phyloP scores from a whole-genome alignment of 2,329 filamentous ascomycete genomes.

The Chalara sp. region DNA sequence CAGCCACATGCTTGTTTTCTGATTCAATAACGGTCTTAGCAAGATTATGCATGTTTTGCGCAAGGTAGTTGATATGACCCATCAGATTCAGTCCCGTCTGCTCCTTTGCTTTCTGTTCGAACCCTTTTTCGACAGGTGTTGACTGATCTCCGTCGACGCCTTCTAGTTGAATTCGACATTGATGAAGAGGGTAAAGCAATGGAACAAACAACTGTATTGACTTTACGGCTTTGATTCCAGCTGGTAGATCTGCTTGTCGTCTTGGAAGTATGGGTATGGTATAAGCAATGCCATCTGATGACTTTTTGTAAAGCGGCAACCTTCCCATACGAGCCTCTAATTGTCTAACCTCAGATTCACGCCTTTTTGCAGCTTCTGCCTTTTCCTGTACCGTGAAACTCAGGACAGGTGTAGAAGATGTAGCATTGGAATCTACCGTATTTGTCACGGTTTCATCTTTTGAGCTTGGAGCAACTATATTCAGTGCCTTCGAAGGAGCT shows the following conservation, averaged over 20 bases:
- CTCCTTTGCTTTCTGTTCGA: constrained; percentile 49
- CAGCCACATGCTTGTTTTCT: constrained; percentile 8
- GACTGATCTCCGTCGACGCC: constrained; percentile 55
- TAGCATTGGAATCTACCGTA: background rate
- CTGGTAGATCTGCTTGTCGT: constrained; percentile 52
- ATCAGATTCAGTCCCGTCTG: constrained; percentile 57
- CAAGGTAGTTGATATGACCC: constrained; percentile 68
- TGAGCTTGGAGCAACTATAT: constrained; percentile 8
- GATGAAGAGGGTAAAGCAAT: constrained; percentile 63
- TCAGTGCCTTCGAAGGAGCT: constrained; percentile 18
- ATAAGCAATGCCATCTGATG: constrained; percentile 63
- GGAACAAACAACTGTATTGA: constrained; percentile 65
- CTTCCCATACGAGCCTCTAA: constrained; percentile 70
- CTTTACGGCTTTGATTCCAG: constrained; percentile 52
- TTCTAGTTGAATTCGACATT: constrained; percentile 58
- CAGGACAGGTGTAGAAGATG: too few relatives aligned
- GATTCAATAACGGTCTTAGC: constrained; percentile 44
- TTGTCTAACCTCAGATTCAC: constrained; percentile 62
- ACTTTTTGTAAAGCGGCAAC: constrained; percentile 59
- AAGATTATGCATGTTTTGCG: constrained; percentile 62
- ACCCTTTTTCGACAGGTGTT: constrained; percentile 57
- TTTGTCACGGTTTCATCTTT: background rate
- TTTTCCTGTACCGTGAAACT: constrained; percentile 52
- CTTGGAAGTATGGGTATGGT: constrained; percentile 63
- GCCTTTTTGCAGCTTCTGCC: constrained; percentile 51